Conservation (phyloP, 1,284 basidiomycete genomes). For the Ceratobasidium sp. region DNA sequence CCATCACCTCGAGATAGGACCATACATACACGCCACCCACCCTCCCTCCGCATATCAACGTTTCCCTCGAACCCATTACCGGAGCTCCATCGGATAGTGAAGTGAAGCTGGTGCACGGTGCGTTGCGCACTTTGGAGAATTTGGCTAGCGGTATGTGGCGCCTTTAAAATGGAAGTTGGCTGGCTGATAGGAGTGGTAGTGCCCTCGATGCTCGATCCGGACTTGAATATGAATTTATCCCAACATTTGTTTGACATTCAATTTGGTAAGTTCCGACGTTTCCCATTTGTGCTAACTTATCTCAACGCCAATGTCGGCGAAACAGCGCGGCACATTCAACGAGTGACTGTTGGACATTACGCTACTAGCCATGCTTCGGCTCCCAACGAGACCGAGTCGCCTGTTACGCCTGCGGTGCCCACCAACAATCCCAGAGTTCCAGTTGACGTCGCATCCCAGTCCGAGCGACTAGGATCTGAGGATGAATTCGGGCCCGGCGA, state of each 20-base stretch:
- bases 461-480: too few relatives aligned
- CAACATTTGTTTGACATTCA: constrained; percentile 33
- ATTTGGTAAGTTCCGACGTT: background rate
- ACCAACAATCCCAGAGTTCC: too few relatives aligned
- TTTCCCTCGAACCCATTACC: background rate
- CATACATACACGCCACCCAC: constrained; percentile 14
- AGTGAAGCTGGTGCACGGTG: background rate
- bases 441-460: too few relatives aligned
- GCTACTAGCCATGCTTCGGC: background rate
- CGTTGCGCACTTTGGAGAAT: background rate
- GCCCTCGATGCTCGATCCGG: constrained; percentile 21
- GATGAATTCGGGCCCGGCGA: too few relatives aligned
- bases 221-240: constrained; percentile 32
- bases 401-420: background rate
- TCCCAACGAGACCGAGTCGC: background rate
- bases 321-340: background rate
- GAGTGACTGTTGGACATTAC: background rate
- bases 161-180: background rate
- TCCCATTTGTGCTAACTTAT: background rate
- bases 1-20: background rate
- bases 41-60: background rate
- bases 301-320: background rate
- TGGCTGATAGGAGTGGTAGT: background rate
- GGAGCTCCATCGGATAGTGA: constrained; percentile 7
- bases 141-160: background rate